Evolutionary conservation across 169 alveolate species (phyloP).

Genomic region (Eimeria acervulina): DNA sequence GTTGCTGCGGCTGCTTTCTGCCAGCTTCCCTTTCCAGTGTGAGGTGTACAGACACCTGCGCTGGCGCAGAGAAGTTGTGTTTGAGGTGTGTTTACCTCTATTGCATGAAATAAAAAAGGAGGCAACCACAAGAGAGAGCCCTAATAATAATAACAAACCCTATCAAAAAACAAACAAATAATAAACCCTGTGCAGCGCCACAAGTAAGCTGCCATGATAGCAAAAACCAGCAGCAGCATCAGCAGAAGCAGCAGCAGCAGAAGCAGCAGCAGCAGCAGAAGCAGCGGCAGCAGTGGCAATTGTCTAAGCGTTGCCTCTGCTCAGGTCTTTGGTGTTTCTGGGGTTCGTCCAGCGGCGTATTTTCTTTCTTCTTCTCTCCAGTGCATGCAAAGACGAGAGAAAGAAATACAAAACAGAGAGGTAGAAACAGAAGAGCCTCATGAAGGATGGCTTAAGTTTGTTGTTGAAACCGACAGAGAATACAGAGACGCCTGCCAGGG

Average conservation of each 20-base stretch:
- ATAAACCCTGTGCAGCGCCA: not conserved
- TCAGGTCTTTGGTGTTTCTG: not conserved
- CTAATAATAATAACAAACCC: not conserved
- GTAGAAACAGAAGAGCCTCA: slow-evolving; percentile 17
- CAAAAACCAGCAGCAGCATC: not conserved
- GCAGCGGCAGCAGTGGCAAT: slow-evolving; percentile 41
- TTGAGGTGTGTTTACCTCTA: not conserved
- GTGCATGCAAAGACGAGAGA: slow-evolving; percentile 22
- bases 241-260: not conserved
- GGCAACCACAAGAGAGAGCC: not conserved
- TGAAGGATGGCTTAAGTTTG: slow-evolving; percentile 14
- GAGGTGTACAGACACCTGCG: slow-evolving; percentile 24
- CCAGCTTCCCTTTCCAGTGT: slow-evolving; percentile 29
- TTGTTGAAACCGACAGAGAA: slow-evolving; percentile 1
- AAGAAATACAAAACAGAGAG: not conserved
- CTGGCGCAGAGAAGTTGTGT: slow-evolving; percentile 5
- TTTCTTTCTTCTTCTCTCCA: not conserved
- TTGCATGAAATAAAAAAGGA: no score
- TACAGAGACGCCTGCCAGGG: slow-evolving; percentile 1
- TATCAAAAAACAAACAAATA: no score
- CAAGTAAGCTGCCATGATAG: not conserved
- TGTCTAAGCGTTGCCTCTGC: not conserved
- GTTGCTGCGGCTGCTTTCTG: not conserved
- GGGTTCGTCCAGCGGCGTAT: not conserved
- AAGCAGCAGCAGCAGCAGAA: not conserved